Evolutionary conservation across 352 stramenopile genomes (phyloP).

Genomic region (Globisporangium yorkense): DNA sequence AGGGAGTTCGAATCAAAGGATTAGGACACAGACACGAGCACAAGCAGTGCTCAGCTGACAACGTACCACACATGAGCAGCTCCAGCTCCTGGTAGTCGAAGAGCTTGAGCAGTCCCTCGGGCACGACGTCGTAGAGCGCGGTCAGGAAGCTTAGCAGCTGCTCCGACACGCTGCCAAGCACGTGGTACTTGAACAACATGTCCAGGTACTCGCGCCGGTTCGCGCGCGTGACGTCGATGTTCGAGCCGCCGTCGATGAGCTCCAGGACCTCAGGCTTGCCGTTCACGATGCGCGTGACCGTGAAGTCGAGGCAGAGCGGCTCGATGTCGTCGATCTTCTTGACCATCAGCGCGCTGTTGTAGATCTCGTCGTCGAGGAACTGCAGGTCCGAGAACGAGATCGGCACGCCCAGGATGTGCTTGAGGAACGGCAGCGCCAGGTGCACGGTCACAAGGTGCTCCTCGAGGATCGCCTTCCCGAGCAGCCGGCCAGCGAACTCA

Average conservation of each 20-base stretch:
- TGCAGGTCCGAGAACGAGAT: constrained; percentile 89
- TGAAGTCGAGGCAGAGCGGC: constrained; percentile 75
- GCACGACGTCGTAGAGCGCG: constrained; percentile 96
- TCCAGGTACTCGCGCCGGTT: constrained; percentile 95
- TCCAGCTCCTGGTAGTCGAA: constrained; percentile 99
- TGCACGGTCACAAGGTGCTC: constrained; percentile 76
- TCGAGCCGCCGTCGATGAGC: constrained; percentile 82
- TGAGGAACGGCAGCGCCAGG: constrained; percentile 79
- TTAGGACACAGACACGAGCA: too few species aligned
- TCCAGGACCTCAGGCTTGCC: constrained; percentile 78
- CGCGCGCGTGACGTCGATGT: constrained; percentile 92
- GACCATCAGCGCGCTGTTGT: constrained; percentile 61
- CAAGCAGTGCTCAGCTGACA: too few species aligned
- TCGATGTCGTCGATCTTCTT: constrained; percentile 75
- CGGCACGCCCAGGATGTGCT: constrained; percentile 83
- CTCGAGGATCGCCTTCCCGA: constrained; percentile 87
- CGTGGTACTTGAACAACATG: constrained; percentile 92
- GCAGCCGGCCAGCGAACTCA: constrained; percentile 63
- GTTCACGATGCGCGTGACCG: constrained; percentile 57
- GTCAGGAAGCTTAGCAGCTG: constrained; percentile 87
- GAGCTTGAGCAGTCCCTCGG: constrained; percentile 93
- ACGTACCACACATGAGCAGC: constrained; percentile 88
- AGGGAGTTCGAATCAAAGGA: too few species aligned
- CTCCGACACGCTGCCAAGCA: constrained; percentile 90
- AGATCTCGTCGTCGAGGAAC: constrained; percentile 84